Evolutionary conservation across 2,329 filamentous ascomycete genomes (phyloP), one percentile per base, ranked within the genome.

Genomic region (Ophiostoma triangulosporum): DNA sequence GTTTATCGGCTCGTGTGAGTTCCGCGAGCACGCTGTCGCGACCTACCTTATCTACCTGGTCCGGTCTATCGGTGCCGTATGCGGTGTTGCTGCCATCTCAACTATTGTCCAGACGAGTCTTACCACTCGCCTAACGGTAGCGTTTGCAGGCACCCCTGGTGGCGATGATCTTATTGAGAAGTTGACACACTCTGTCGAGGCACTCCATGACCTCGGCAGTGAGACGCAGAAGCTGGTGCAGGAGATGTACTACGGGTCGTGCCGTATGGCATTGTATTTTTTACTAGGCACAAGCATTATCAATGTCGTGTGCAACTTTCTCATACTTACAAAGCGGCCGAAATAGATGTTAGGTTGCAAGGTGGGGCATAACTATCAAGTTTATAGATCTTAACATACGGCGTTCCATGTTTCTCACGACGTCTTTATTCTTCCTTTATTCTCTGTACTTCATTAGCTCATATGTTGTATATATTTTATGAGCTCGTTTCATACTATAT

Each of bases 241-340:
- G 26, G 24, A 6, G 2, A 53, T 55, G 20, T 56, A 58, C 32
- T 57, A 55, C 24, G 49, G 54, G 7, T 51, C 56, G 1, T 59
- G 57, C 48, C 56, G 46, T 2, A 53, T 26, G 5, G 56, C 56
- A 0, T 46, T 59, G 5, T 57, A 32, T 33, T 59, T 59, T 35
- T 32, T 59, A 6, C 12, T 57, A 1, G 40, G 27, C 4, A 50
- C 56, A 2, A 27, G 35, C 24, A 7, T 26, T 1, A 33, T 54
- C 1, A 54, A 50, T 1, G 43, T 56, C 6, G 6, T 46, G 4
- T 56, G 55, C 29, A 56, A 52, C 2, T n/a, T 56, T 6, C 15
- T 56, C 9, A 12, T 45, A 4, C 27, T 50, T 4, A 46, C 31
- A 6, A 50, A 46, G 24, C 29, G 43, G n/a, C 36, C 27, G 24